Evolutionary conservation across 805 yeast genomes (phyloP), one percentile per base, ranked within the genome.

Genomic region (Huiozyma sinensis): DNA sequence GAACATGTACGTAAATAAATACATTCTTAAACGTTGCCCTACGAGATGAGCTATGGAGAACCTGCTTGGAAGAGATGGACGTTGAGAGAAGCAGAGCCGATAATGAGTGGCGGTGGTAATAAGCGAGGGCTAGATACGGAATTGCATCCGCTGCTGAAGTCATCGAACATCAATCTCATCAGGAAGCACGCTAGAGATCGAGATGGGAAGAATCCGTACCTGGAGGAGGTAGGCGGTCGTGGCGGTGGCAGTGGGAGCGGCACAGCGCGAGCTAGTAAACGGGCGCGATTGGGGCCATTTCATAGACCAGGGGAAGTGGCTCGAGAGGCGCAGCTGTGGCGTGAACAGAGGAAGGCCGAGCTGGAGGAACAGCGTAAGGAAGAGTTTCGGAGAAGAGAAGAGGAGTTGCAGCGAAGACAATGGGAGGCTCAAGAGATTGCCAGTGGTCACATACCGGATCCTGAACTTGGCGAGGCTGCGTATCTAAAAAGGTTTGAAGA

Each of bases 301-400:
- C 53, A 78, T 53, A 73, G 69, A 32, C 69, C 70, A 36, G 95
- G 95, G 2, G 83, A 49, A 33, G 41, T 57, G 6, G 41, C 48
- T 29, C 24, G 24, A 17, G 24, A 17, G 2, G 24, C 24, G 24
- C 24, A 17, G 24, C 24, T 17, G 4, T 17, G 24, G 24, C 24
- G 24, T 17, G 40, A 43, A 3, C 40, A 39, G 39, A 46, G 53
- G 51, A 49, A 33, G 44, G 38, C 38, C 27, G 50, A 52, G 38
- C 42, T 60, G 17, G 43, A 39, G 24, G 37, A 17, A 28, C 38
- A 44, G 24, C 32, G 37, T 17, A 27, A 30, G 4, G 49, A 42
- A 7, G 30, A 28, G 29, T 29, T 33, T 38, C 8, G 39, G 46
- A 34, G 34, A 40, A 43, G 49, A 41, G 43, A 44, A 33, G 38